Evolutionary conservation across 73 alveolate species (phyloP).

Genomic region (Diophrys sp.): DNA sequence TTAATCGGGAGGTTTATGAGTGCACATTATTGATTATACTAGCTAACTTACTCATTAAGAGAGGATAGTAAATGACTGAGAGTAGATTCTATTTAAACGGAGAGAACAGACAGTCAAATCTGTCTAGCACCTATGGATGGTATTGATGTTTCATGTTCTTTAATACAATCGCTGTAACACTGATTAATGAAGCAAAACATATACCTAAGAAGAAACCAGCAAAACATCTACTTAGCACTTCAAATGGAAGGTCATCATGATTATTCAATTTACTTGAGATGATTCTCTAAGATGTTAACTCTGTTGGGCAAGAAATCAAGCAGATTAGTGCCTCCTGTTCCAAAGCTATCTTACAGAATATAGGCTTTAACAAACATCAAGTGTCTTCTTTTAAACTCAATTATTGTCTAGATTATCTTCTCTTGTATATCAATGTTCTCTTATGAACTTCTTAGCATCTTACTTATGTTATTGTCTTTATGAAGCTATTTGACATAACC

Average conservation of each 20-base stretch:
- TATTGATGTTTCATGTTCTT: slow-evolving; percentile 10
- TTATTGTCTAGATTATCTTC: too few relatives aligned
- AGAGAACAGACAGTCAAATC: slow-evolving; percentile 24
- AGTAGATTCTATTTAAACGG: slow-evolving; percentile 25
- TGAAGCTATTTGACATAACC: neutral
- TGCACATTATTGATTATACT: too few relatives aligned
- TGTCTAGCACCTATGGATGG: slow-evolving; percentile 23
- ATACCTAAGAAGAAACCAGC: slow-evolving; percentile 27
- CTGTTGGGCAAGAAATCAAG: neutral
- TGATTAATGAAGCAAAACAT: neutral
- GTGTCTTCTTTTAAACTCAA: neutral
- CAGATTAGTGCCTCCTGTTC: neutral
- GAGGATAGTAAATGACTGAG: slow-evolving; percentile 22
- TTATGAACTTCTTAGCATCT: neutral
- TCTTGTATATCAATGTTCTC: neutral
- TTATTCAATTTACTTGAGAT: neutral
- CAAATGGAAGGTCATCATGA: slow-evolving; percentile 19
- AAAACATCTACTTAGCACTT: slow-evolving; percentile 6
- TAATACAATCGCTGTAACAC: slow-evolving; percentile 1
- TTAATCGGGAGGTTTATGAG: too few relatives aligned
- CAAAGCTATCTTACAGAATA: neutral
- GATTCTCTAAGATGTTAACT: neutral
- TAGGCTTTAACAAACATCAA: neutral
- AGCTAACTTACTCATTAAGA: slow-evolving; percentile 8
- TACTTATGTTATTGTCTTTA: too few relatives aligned